Evolutionary conservation across 176 grass and related monocot species (phyloP), one percentile per base, ranked within the genome.

Genomic region (Eleusine coracana): DNA sequence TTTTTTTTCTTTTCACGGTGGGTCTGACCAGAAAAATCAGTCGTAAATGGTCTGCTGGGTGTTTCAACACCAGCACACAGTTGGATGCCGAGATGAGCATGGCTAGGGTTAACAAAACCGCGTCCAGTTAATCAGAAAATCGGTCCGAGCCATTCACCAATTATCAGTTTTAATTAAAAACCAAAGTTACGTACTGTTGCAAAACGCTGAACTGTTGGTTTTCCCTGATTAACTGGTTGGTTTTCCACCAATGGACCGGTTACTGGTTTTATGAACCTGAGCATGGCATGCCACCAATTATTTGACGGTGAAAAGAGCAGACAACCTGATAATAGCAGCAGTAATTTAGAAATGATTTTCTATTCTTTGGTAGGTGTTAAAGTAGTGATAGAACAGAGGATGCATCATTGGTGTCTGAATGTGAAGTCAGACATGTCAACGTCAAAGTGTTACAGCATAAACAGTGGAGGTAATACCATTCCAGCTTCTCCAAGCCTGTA

Each of bases 241-340:
- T 25, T 25, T 25, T 25, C 25, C 25, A 25, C 25, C 25, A 25
- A 25, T 25, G 25, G 25, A 25, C 25, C 25, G 25, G 25, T 25
- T 25, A 25, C 25, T 25, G 25, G 25, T 25, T 25, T 25, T 25
- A 25, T 25, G 25, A 25, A 25, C 25, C 25, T 55, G 3, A 29
- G n/a, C 25, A 70, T 21, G 29, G 7, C 62, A 67, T 51, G 77
- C 23, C 52, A 46, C 67, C 68, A 82, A 73, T 73, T 15, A 52
- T 74, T 34, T 46, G 27, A 10, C 27, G 11, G 25, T 72, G 41
- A 1, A 73, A 74, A 62, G 1, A 64, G 14, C 58, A 74, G 29
- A 61, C 20, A 49, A 7, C 17, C 3, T 67, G 62, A 79, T 56
- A 66, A 76, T 49, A 56, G 28, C 18, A 77, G 7, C 15, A 49